Percentiles rank a stretch among this genome's conserved stretches.
Evolutionary conservation across 1,284 basidiomycete species (phyloP).

Genomic region (Ganoderma meredithae): DNA sequence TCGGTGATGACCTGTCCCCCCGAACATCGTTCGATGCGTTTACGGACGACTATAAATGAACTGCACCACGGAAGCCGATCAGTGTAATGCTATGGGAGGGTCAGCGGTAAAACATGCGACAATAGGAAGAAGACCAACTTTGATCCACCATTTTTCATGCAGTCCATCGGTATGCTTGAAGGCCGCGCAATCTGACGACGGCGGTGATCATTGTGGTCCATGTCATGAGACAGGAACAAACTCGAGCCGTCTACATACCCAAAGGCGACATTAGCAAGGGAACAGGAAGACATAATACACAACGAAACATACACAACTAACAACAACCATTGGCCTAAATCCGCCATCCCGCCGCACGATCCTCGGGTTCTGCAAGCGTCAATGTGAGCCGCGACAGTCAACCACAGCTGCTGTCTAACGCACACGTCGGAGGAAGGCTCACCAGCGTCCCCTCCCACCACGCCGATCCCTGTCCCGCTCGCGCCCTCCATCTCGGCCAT

Average conservation of each 20-base stretch:
- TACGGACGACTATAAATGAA: neutral
- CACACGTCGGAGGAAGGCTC: neutral
- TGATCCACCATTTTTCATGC: neutral
- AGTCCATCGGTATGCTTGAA: neutral
- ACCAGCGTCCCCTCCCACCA: constrained; percentile 3
- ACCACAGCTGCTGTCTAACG: neutral
- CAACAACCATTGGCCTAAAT: neutral
- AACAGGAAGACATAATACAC: neutral
- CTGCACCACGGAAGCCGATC: neutral
- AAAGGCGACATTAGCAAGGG: neutral
- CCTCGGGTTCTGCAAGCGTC: neutral
- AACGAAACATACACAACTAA: neutral
- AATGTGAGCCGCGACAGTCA: too few relatives aligned
- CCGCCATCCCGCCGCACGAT: neutral
- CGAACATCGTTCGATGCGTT: neutral
- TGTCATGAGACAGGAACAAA: too few relatives aligned
- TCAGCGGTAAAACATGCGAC: neutral
- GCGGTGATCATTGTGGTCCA: neutral
- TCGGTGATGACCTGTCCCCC: neutral
- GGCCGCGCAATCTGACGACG: neutral
- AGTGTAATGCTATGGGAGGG: neutral
- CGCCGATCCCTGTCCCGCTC: neutral
- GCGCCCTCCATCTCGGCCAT: neutral
- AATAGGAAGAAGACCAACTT: neutral
- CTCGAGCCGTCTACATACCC: too few relatives aligned